These are phyloP conservation scores for Raphidocelis subcapitata DNA, from an alignment of 139 green algal species.

Conservation along the genomic window DNA sequence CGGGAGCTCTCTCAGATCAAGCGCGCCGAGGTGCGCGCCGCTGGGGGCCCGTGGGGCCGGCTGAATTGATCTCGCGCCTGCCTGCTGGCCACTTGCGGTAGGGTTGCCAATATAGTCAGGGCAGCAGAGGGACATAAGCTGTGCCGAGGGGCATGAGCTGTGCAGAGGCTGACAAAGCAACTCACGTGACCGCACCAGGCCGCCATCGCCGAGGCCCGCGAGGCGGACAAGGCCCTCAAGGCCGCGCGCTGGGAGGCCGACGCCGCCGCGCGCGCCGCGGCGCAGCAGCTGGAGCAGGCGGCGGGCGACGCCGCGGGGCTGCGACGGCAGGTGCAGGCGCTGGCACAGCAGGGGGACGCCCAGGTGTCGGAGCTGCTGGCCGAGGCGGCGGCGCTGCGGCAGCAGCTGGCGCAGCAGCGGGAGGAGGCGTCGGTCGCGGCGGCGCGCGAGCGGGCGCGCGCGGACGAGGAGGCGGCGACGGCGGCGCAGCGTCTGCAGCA, in stretches of 20 bases:
- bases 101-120: too few species aligned
- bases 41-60: too few species aligned
- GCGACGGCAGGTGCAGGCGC: constrained; percentile 15
- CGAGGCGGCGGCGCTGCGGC: constrained; percentile 27
- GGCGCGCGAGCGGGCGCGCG: constrained; percentile 19
- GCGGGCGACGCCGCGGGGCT: neutral
- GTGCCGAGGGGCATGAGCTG: too few species aligned
- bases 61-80: too few species aligned
- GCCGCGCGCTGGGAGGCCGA: constrained; percentile 35
- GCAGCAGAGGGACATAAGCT: too few species aligned
- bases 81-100: too few species aligned
- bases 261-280: neutral
- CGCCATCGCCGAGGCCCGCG: constrained; percentile 8
- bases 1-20: constrained; percentile 31
- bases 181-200: too few species aligned
- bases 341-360: constrained; percentile 23
- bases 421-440: constrained; percentile 24
- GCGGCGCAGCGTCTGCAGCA: constrained; percentile 25
- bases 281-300: constrained; percentile 23
- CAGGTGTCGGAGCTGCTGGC: constrained; percentile 24
- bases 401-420: constrained; percentile 38
- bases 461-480: constrained; percentile 30
- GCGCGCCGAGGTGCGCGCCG: constrained; percentile 28
- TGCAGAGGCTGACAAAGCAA: too few species aligned
- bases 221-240: constrained; percentile 31